Percentiles rank a stretch among this genome's conserved stretches.
phyloP scores from a whole-genome alignment of 2,329 filamentous ascomycete genomes.

The Botrytis squamosa region DNA sequence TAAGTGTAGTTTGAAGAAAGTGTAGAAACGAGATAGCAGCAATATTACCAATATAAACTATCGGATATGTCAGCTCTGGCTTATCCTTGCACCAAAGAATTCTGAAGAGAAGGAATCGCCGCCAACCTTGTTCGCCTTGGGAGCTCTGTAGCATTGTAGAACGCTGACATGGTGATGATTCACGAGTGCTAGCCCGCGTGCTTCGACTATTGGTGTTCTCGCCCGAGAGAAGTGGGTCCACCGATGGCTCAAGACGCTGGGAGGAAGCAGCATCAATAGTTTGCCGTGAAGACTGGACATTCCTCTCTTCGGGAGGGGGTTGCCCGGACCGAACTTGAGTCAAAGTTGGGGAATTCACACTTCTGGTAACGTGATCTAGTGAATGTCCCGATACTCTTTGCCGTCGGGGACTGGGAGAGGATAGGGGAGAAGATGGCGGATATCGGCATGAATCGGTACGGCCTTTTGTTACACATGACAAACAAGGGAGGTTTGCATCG shows the following conservation, averaged over 20 bases:
- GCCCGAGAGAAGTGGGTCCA: neutral
- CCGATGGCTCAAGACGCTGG: neutral
- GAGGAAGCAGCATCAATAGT: neutral
- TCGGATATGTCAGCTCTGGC: conserved; percentile 7
- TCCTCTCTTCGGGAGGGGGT: neutral
- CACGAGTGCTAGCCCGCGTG: neutral
- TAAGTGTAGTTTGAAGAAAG: conserved; percentile 23
- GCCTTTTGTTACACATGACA: neutral
- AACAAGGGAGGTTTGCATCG: conserved; percentile 6
- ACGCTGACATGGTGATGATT: conserved; percentile 7
- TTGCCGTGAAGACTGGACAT: neutral
- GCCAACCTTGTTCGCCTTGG: conserved; percentile 12
- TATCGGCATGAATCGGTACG: conserved; percentile 10
- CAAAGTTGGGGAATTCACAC: neutral
- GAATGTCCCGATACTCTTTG: neutral
- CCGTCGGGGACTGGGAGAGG: neutral
- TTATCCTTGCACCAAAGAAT: neutral
- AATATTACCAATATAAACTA: conserved; percentile 26
- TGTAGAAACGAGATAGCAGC: conserved; percentile 25
- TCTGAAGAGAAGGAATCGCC: neutral
- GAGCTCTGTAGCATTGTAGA: conserved; percentile 10
- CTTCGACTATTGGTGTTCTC: neutral
- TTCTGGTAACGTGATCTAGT: neutral
- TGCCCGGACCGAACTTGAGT: neutral
- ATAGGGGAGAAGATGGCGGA: neutral